Evolutionary conservation across 495 filamentous ascomycete genomes (phyloP), one percentile per base, ranked within the genome.

Genomic region (Penicillium atrosanguineum): DNA sequence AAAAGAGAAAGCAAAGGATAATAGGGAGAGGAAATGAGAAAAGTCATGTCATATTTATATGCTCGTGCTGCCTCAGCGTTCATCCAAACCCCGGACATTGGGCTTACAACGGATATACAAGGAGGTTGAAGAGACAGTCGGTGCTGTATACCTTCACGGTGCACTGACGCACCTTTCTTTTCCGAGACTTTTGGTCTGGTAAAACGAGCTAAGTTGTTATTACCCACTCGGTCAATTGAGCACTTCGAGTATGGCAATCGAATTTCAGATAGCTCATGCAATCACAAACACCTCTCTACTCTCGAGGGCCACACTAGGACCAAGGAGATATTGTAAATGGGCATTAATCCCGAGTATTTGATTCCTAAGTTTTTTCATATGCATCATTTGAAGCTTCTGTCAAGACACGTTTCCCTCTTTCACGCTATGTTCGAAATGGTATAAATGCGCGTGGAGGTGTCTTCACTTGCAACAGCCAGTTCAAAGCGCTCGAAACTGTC

Each of bases 381-480:
- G 23, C 23, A 23, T 23, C 23, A 23, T 23, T 23, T 23, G 5
- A 23, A 23, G 5, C 23, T 23, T 23, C 23, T 23, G 5, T 37
- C 7, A 9, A 9, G 34, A 42, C 25, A 50, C 43, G 14, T 67
- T 62, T 53, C 39, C 64, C 64, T 23, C 53, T 45, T 55, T 59
- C 52, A 69, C 58, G 49, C 60, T 18, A 75, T 60, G 37, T 71
- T 61, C 5, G 68, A 69, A 48, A 91, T 69, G 37, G 70, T 71
- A 70, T 88, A 89, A 67, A 96, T 77, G 55, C 90, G 79, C 31
- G 91, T 74, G 44, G 90, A 91, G 42, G 80, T 80, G 68, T 97
- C 92, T 64, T 93, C 90, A 52, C 90, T 92, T 38, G 87, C 86
- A 52, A 95, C 79, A 7, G 88, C 90, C 57, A 95, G 72, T 65